These are phyloP conservation scores for Fusarium duplospermum DNA, from an alignment of 2,329 filamentous ascomycete genomes.

Conservation along the genomic window DNA sequence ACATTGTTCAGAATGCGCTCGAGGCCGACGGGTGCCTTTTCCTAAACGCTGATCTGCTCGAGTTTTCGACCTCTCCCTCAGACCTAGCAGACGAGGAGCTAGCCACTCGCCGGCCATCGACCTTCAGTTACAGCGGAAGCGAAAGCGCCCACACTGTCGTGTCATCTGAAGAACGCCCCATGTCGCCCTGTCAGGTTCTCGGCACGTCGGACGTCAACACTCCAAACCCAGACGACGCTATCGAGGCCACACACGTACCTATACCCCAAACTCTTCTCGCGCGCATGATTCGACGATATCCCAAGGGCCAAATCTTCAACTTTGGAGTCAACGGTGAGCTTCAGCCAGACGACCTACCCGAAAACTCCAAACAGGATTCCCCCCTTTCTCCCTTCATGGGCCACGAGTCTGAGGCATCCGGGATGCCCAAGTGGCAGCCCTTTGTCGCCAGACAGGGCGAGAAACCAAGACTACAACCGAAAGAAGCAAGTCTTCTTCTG, in stretches of 20 bases:
- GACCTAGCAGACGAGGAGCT: slow-evolving; percentile 24
- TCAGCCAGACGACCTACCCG: slow-evolving; percentile 46
- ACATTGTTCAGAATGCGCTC: slow-evolving; percentile 55
- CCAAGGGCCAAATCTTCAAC: slow-evolving; percentile 59
- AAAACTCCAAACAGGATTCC: slow-evolving; percentile 15
- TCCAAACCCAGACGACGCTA: slow-evolving; percentile 9
- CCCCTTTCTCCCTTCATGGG: background rate
- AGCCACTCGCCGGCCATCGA: slow-evolving; percentile 12
- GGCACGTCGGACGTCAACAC: slow-evolving; percentile 5
- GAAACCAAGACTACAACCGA: slow-evolving; percentile 18
- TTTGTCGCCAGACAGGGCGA: background rate
- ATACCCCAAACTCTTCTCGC: slow-evolving; percentile 55
- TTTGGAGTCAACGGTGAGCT: slow-evolving; percentile 54
- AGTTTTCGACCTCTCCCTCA: slow-evolving; percentile 22
- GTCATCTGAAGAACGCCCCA: slow-evolving; percentile 22
- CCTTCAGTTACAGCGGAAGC: slow-evolving; percentile 13
- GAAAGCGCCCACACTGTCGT: slow-evolving; percentile 19
- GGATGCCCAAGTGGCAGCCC: background rate
- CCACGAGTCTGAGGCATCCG: background rate
- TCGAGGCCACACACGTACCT: slow-evolving; percentile 18
- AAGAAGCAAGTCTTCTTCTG: slow-evolving; percentile 44
- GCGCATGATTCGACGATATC: slow-evolving; percentile 57
- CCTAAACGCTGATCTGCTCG: slow-evolving; percentile 50
- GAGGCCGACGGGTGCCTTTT: slow-evolving; percentile 53
- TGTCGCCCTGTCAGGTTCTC: slow-evolving; percentile 18